Evolutionary conservation across 2,329 filamentous ascomycete genomes (phyloP), one percentile per base, ranked within the genome.

Genomic region (Drechslerella dactyloides): DNA sequence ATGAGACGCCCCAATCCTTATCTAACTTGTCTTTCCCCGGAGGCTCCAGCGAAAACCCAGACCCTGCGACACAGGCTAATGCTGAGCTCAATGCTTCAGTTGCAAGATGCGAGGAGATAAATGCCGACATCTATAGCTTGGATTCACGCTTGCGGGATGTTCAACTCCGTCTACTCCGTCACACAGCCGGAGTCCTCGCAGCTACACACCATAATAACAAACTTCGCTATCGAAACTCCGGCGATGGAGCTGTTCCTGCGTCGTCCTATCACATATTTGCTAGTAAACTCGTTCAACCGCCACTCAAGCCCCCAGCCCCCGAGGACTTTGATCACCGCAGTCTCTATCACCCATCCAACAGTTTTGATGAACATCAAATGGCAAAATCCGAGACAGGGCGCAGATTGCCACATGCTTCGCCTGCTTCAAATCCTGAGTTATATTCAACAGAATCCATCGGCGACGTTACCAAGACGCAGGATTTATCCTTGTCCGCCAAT

Each of bases 131-230:
- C 40, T 91, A 90, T 81, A 85, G 85, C 69, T 82, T 96, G 63
- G 91, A 97, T 80, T 90, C 90, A 79, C 83, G 89, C 75, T 82
- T 89, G 69, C 87, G 91, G 81, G 85, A 89, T 68, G 85, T 90
- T 7, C 90, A 96, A 77, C 86, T 85, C 76, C 86, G 87, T 73
- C 82, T 99, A 50, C 82, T 97, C 56, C 88, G 93, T 79, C 94
- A 99, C 79, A 97, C 93, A 0, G 93, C 94, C 13, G 93, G 91
- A 50, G 90, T 99, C 42, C 82, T 99, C 60, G 92, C 96, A 78
- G 85, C 96, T 79, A 96, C 93, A 7, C 93, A 97, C 80, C 89
- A 89, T 76, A 87, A 33, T 27, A 61, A 60, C 17, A 65, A 50
- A 23, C 33, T 52, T 13, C 60, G 68, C 2, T 50, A 51, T 35